A percentile compares a stretch with the other conserved stretches of the same genome.
Evolutionary conservation across 345 rosid species (phyloP).

Genomic region (Jatropha curcas): DNA sequence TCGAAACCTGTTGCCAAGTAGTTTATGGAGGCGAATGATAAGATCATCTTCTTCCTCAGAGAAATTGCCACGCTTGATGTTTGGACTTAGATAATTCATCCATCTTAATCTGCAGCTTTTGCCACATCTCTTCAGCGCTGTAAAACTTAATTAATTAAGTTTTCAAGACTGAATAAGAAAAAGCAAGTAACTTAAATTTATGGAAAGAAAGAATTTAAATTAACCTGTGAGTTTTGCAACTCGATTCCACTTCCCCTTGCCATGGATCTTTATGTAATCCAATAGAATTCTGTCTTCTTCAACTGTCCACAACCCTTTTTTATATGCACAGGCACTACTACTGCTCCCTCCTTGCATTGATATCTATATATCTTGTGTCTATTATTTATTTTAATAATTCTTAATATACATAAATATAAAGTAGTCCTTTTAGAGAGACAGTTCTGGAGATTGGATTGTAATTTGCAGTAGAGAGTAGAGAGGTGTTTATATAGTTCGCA

Average conservation of each 20-base stretch:
- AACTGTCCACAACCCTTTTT: constrained; percentile 11
- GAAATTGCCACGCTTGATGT: constrained; percentile 39
- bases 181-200: too few relatives aligned
- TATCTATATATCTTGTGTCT: too few relatives aligned
- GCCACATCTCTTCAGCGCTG: constrained; percentile 45
- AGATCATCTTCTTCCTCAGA: constrained; percentile 46
- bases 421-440: too few relatives aligned
- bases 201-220: too few relatives aligned
- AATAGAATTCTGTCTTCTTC: constrained; percentile 36
- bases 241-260: constrained; percentile 69
- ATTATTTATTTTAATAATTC: too few relatives aligned
- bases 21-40: constrained; percentile 44
- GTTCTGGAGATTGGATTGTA: too few relatives aligned
- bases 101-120: constrained; percentile 47
- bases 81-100: constrained; percentile 44
- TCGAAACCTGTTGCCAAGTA: constrained; percentile 47
- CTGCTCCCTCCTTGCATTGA: background rate
- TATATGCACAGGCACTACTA: too few relatives aligned
- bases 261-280: constrained; percentile 54
- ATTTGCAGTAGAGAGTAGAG: too few relatives aligned
- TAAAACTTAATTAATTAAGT: background rate
- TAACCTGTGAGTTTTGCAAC: constrained; percentile 53
- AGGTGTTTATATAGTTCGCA: too few relatives aligned
- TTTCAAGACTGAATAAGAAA: too few relatives aligned
- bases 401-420: too few relatives aligned